Base-by-base conservation (phyloP, 2,329 filamentous ascomycete genomes). In the Colletotrichum truncatum region DNA sequence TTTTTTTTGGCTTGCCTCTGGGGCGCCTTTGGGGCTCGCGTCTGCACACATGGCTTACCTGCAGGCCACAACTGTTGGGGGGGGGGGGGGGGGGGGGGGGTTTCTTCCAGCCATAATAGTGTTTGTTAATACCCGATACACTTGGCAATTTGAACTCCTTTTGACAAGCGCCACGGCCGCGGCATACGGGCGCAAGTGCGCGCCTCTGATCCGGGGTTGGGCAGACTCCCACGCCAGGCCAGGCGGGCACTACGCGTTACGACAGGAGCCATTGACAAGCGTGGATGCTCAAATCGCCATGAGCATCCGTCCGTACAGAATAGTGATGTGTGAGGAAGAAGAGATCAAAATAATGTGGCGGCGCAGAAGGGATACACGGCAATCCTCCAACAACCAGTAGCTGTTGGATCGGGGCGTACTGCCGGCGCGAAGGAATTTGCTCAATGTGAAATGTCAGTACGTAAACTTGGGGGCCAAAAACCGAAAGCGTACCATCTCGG, bases 361-460 rank as follows among this genome's bases (percentile, higher is more conserved):
- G 45, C 30, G 46, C 36, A 30, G 28, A 25, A 18, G 23, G 38
- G 30, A 14, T 32, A n/a, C 14, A 23, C 26, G 14, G 26, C 16
- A 49, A n/a, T 16, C 45, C n/a, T 18, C n/a, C 45, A 48, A 26
- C 45, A n/a, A n/a, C 45, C 16, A 32, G 2, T 23, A n/a, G 46
- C 46, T 32, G 61, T 59, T 65, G 11, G 62, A 54, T 61, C 48
- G 62, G 62, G 48, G 41, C 62, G 57, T 11, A 10, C 26, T 61
- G 28, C 62, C 62, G 48, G 25, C 28, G 56, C 48, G 49, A 28
- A 63, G 23, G 23, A 52, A 52, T 52, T 18, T 34, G 49, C 14
- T 26, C 48, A 36, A 18, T 45, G 38, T 28, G 21, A 36, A 53
- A 25, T 16, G 25, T 53, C 39, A n/a, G 62, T 61, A 54, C 39